phyloP scores from a whole-genome alignment of 106 monocot genomes.

The Vanilla planifolia region DNA sequence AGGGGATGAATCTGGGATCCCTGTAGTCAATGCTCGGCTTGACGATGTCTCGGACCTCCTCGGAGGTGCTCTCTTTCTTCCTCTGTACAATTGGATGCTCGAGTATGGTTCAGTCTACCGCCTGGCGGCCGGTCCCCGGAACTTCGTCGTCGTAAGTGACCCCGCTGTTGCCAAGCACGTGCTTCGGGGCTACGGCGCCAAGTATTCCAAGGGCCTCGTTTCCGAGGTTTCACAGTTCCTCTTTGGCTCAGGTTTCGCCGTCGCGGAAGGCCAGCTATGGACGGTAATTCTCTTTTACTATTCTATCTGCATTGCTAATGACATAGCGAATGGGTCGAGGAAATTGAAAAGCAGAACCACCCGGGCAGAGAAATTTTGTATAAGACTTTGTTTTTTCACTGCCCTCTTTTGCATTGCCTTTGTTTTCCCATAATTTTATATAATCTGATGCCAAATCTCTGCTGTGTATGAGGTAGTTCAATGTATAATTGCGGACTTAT shows the following conservation, averaged over 20 bases:
- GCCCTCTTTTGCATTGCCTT: no score
- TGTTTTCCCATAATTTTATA: no score
- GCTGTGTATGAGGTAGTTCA: no score
- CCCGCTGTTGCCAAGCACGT: constrained; percentile 88
- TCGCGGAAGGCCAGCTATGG: constrained; percentile 84
- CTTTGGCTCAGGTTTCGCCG: constrained; percentile 91
- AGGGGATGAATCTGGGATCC: constrained; percentile 70
- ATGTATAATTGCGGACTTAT: no score
- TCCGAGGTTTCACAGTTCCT: constrained; percentile 92
- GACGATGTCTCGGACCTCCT: constrained; percentile 93
- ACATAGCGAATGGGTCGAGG: no score
- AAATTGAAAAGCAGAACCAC: no score
- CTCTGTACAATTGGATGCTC: constrained; percentile 92
- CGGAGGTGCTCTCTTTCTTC: constrained; percentile 95
- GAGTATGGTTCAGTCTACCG: constrained; percentile 87
- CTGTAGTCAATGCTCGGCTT: constrained; percentile 67
- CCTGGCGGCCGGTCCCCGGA: constrained; percentile 79
- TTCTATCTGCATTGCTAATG: not conserved
- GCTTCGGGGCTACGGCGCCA: constrained; percentile 62
- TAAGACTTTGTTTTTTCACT: no score
- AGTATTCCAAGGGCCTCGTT: constrained; percentile 90
- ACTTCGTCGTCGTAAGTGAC: constrained; percentile 89
- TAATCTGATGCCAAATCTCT: no score
- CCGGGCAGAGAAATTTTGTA: no score
- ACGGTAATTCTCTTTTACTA: constrained; percentile 30